These are phyloP conservation scores for Pythium biforme DNA, from an alignment of 352 stramenopile species.

Conservation along the genomic window DNA sequence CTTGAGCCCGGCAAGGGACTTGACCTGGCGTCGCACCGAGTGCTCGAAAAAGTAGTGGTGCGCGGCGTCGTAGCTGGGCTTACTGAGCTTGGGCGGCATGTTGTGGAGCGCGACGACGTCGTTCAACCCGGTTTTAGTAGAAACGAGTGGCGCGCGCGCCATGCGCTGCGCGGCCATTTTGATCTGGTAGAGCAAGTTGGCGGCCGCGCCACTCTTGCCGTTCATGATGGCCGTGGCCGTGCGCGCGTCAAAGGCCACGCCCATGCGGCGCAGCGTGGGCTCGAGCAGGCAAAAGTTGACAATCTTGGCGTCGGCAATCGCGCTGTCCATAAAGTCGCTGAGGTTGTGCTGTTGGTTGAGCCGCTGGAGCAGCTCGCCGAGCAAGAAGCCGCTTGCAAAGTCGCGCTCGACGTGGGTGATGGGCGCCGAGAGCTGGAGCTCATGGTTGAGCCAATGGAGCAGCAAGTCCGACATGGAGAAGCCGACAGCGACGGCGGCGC, in stretches of 20 bases:
- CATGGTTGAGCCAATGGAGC: constrained; percentile 80
- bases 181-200: constrained; percentile 86
- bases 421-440: constrained; percentile 64
- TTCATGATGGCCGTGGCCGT: constrained; percentile 83
- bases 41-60: constrained; percentile 71
- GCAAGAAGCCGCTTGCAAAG: constrained; percentile 84
- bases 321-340: constrained; percentile 69
- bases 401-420: constrained; percentile 68
- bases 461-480: constrained; percentile 71
- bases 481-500: background rate
- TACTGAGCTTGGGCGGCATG: constrained; percentile 52
- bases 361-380: constrained; percentile 82
- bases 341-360: constrained; percentile 91
- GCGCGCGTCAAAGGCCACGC: constrained; percentile 77
- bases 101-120: constrained; percentile 66
- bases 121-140: constrained; percentile 35
- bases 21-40: constrained; percentile 57
- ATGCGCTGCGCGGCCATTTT: constrained; percentile 61
- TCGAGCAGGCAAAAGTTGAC: constrained; percentile 89
- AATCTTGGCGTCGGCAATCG: constrained; percentile 78
- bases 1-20: constrained; percentile 45
- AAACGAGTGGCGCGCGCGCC: constrained; percentile 45
- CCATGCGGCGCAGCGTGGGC: constrained; percentile 66
- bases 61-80: constrained; percentile 50
- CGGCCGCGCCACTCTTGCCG: constrained; percentile 47